A percentile compares a stretch with the other conserved stretches of the same genome.
These are phyloP conservation scores for Salix udensis DNA, from an alignment of 345 rosid genomes.

Conservation along the genomic window DNA sequence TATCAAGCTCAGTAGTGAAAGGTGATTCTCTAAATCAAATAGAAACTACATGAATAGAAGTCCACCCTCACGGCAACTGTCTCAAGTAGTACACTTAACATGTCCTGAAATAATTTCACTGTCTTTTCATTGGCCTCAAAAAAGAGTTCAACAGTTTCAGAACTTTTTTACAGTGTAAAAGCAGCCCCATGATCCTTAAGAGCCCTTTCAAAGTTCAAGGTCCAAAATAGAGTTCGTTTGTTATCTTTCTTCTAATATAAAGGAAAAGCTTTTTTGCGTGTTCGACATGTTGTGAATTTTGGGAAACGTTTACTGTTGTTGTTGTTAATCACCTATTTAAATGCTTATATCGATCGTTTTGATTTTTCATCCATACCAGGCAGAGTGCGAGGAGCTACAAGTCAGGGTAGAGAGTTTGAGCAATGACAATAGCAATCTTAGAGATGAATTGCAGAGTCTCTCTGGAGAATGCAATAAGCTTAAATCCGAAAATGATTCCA, in stretches of 20 bases:
- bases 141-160: neutral
- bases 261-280: neutral
- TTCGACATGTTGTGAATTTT: neutral
- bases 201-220: neutral
- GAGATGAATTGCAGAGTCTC: slow-evolving; percentile 77
- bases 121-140: neutral
- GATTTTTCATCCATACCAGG: slow-evolving; percentile 35
- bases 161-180: neutral
- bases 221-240: neutral
- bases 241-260: neutral
- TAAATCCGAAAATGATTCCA: slow-evolving; percentile 66
- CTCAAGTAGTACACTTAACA: neutral
- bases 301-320: neutral
- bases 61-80: neutral
- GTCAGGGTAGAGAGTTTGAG: slow-evolving; percentile 60
- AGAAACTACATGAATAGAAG: no score
- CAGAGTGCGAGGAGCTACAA: slow-evolving; percentile 91
- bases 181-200: neutral
- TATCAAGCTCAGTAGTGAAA: neutral
- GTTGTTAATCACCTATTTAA: neutral
- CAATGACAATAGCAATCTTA: slow-evolving; percentile 58
- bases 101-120: neutral
- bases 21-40: neutral
- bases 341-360: neutral
- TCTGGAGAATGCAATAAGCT: slow-evolving; percentile 88